These are phyloP conservation scores for Protomyces gravidus DNA, from an alignment of 1,139 yeast species.

Conservation along the genomic window DNA sequence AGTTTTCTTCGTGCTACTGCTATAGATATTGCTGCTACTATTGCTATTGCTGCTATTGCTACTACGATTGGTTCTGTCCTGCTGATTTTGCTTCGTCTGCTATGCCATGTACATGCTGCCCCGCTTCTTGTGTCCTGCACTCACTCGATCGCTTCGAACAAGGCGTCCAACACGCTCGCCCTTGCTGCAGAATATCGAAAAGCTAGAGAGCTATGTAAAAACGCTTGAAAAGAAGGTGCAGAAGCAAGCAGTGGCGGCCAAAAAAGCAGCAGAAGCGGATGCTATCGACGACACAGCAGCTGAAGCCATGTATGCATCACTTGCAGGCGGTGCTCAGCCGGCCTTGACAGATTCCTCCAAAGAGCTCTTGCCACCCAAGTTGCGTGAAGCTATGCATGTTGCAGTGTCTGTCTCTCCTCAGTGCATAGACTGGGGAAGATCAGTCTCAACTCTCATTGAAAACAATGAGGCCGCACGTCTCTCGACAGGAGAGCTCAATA, in stretches of 20 bases:
- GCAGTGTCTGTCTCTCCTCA: neutral
- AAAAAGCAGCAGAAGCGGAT: slow-evolving; percentile 1
- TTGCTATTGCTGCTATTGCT: too few species aligned
- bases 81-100: too few species aligned
- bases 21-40: too few species aligned
- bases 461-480: neutral
- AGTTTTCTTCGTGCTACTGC: too few species aligned
- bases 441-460: neutral
- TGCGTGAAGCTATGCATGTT: neutral
- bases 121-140: slow-evolving; percentile 15
- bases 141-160: slow-evolving; percentile 2
- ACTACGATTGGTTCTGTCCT: too few species aligned
- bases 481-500: slow-evolving; percentile 7
- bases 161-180: slow-evolving; percentile 1
- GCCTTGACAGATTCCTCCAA: neutral
- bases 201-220: slow-evolving; percentile 21
- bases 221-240: slow-evolving; percentile 10
- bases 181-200: slow-evolving; percentile 16
- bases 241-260: neutral
- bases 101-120: slow-evolving; percentile 8
- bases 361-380: neutral
- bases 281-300: neutral
- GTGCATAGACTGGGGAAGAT: slow-evolving; percentile 5
- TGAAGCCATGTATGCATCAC: slow-evolving; percentile 10
- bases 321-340: neutral